Evolutionary conservation across 345 rosid species (phyloP).

Genomic region (Rhodamnia argentea): DNA sequence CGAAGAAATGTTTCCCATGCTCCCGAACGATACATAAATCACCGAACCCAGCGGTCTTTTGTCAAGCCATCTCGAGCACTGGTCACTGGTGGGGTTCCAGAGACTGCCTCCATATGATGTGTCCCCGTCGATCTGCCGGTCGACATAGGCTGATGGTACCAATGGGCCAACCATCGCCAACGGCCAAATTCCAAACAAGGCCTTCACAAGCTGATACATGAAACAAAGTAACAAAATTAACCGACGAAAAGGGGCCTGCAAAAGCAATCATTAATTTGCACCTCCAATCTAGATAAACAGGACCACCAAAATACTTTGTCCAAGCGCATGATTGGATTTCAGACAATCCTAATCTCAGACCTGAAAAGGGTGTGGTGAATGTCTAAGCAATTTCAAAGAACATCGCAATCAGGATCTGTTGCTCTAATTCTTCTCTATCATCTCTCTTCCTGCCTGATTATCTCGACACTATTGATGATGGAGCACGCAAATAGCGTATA

Average conservation of each 20-base stretch:
- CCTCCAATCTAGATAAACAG: background rate
- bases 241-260: background rate
- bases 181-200: conserved; percentile 23
- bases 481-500: background rate
- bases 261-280: background rate
- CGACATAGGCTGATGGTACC: conserved; percentile 37
- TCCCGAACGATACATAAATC: conserved; percentile 45
- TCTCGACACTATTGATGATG: background rate
- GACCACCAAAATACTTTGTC: background rate
- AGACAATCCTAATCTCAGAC: background rate
- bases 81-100: conserved; percentile 11
- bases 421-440: background rate
- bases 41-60: conserved; percentile 15
- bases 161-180: conserved; percentile 28
- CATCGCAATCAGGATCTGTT: background rate
- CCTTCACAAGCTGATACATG: conserved; percentile 14
- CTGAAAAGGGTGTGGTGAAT: background rate
- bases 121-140: conserved; percentile 26
- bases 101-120: conserved; percentile 27
- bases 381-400: background rate
- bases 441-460: background rate
- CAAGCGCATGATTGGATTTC: background rate
- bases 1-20: conserved; percentile 23
- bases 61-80: conserved; percentile 30
- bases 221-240: background rate